Conservation (phyloP, 306 rosid genomes). For the Elaeagnus macrophylla region DNA sequence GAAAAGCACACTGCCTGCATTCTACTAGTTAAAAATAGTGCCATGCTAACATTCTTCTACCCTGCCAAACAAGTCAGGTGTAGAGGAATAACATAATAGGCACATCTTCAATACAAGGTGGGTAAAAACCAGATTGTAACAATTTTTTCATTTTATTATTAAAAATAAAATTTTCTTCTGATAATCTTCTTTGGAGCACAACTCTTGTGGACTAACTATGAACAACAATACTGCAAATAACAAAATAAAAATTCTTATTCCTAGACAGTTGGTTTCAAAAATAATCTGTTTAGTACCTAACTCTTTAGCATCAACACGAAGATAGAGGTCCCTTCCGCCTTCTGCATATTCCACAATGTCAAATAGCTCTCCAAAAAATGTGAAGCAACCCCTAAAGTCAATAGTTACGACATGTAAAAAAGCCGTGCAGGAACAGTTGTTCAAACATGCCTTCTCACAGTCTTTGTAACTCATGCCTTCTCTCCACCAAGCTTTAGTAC, state of each 20-base stretch:
- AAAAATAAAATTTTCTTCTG: too few species aligned
- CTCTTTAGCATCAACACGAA: constrained; percentile 22
- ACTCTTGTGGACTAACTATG: too few species aligned
- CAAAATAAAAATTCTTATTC: too few species aligned
- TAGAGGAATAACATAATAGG: too few species aligned
- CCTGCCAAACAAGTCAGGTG: too few species aligned
- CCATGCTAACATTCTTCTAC: not conserved
- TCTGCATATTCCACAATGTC: constrained; percentile 26
- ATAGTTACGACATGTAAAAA: constrained; percentile 24
- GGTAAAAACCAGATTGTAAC: too few species aligned
- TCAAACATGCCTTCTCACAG: constrained; percentile 34
- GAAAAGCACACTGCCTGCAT: not conserved
- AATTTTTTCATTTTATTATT: too few species aligned
- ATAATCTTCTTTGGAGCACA: too few species aligned
- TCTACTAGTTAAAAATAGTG: not conserved
- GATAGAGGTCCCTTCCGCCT: constrained; percentile 29
- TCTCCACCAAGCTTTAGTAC: constrained; percentile 5
- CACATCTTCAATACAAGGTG: too few species aligned
- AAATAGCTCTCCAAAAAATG: constrained; percentile 37
- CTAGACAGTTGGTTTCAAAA: too few species aligned
- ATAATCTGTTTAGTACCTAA: not conserved
- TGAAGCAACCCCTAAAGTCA: constrained; percentile 28
- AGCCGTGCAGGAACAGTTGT: constrained; percentile 43
- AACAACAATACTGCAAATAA: too few species aligned
- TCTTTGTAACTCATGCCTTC: constrained; percentile 12